These are phyloP conservation scores for Sutorius australiensis DNA, from an alignment of 768 basidiomycete species.

Conservation along the genomic window DNA sequence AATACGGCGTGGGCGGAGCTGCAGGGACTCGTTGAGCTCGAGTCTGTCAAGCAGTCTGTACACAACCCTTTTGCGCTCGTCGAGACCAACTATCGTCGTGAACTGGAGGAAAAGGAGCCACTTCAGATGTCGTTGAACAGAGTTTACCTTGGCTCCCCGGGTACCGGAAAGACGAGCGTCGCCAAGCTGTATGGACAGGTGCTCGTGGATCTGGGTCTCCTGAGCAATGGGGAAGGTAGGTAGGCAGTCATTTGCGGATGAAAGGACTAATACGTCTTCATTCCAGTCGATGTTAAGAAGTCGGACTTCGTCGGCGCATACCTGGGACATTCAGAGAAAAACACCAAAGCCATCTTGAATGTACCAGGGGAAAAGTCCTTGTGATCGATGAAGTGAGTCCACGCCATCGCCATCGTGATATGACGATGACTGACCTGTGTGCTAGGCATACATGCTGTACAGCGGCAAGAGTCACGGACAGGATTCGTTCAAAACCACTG, in stretches of 20 bases:
- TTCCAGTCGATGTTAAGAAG: slow-evolving; percentile 59
- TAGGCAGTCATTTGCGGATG: background rate
- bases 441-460: slow-evolving; percentile 47
- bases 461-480: slow-evolving; percentile 31
- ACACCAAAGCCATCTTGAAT: slow-evolving; percentile 61
- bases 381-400: slow-evolving; percentile 61
- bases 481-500: slow-evolving; percentile 60
- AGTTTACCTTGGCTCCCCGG: slow-evolving; percentile 64
- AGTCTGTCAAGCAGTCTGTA: slow-evolving; percentile 53
- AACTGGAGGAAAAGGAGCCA: slow-evolving; percentile 52
- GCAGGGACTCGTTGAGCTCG: slow-evolving; percentile 51
- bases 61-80: slow-evolving; percentile 44
- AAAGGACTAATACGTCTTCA: background rate
- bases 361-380: slow-evolving; percentile 59
- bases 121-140: slow-evolving; percentile 56
- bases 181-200: slow-evolving; percentile 65
- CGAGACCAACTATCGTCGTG: slow-evolving; percentile 55
- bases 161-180: slow-evolving; percentile 71
- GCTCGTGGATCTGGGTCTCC: slow-evolving; percentile 53
- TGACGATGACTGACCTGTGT: background rate
- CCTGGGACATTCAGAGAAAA: slow-evolving; percentile 57
- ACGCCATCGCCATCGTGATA: slow-evolving; percentile 8
- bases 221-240: slow-evolving; percentile 71
- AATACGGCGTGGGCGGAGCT: slow-evolving; percentile 51
- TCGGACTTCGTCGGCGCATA: slow-evolving; percentile 61